phyloP scores from a whole-genome alignment of 176 grass and related monocot genomes.

The Typha latifolia region DNA sequence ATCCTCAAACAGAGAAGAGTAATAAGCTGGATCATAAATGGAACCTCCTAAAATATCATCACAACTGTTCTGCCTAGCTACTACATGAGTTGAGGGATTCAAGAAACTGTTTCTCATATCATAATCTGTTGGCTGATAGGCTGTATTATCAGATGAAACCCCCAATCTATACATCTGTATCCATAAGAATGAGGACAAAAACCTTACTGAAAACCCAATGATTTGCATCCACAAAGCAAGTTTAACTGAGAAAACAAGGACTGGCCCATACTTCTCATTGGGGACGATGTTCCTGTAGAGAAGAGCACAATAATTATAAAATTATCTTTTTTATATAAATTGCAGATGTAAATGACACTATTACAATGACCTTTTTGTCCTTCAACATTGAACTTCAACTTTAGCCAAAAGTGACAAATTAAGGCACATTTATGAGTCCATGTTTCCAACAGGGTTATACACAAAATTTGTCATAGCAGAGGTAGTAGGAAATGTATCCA shows the following conservation, averaged over 20 bases:
- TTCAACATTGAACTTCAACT: too few species aligned
- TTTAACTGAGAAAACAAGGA: conserved; percentile 79
- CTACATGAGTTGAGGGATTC: conserved; percentile 51
- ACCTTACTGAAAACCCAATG: conserved; percentile 89
- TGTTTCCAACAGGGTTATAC: too few species aligned
- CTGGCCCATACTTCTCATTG: conserved; percentile 63
- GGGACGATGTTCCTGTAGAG: conserved; percentile 64
- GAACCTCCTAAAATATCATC: conserved; percentile 94
- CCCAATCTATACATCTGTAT: conserved; percentile 93
- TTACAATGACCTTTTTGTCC: neutral
- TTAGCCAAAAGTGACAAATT: too few species aligned
- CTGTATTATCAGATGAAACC: conserved; percentile 31
- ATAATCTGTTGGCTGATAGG: conserved; percentile 47
- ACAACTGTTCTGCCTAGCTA: conserved; percentile 53
- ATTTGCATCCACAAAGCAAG: conserved; percentile 96
- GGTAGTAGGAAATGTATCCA: too few species aligned
- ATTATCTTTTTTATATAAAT: neutral
- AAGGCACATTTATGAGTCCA: too few species aligned
- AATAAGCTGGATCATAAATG: conserved; percentile 89
- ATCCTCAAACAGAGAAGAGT: conserved; percentile 91
- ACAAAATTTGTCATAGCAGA: too few species aligned
- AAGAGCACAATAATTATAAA: conserved; percentile 10
- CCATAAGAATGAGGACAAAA: conserved; percentile 97
- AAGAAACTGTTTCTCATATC: conserved; percentile 81
- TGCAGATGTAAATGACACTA: neutral